A percentile compares a stretch with the other conserved stretches of the same genome.
Evolutionary conservation across 176 grass and related monocot species (phyloP).

Genomic region (Bolboschoenus planiculmis): DNA sequence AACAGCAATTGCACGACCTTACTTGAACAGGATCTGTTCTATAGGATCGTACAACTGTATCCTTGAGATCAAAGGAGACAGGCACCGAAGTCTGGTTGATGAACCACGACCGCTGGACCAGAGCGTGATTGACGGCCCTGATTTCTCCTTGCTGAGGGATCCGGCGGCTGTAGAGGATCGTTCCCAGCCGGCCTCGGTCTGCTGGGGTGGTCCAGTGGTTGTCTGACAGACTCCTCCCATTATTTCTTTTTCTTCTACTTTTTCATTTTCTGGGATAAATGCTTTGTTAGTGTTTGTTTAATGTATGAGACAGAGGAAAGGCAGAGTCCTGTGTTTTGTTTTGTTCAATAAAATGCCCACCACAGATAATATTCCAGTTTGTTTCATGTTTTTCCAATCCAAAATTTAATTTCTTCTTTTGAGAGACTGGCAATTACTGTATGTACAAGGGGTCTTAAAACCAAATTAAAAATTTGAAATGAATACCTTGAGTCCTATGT

Average conservation of each 20-base stretch:
- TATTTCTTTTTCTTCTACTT: background rate
- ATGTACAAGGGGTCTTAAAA: too few relatives aligned
- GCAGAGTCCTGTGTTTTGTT: too few relatives aligned
- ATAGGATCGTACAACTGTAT: constrained; percentile 44
- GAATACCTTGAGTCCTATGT: too few relatives aligned
- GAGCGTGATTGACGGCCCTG: constrained; percentile 41
- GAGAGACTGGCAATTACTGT: too few relatives aligned
- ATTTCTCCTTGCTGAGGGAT: background rate
- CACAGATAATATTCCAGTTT: too few relatives aligned
- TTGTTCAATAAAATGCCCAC: too few relatives aligned
- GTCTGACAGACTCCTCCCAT: constrained; percentile 28
- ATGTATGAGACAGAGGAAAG: too few relatives aligned
- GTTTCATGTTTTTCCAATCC: too few relatives aligned
- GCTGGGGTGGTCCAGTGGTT: constrained; percentile 31
- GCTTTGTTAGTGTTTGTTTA: too few relatives aligned
- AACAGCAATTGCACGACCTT: constrained; percentile 20
- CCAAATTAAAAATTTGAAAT: too few relatives aligned
- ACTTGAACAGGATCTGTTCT: constrained; percentile 56
- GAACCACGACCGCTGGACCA: constrained; percentile 12
- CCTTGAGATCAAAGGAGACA: constrained; percentile 40
- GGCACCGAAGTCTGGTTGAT: constrained; percentile 38
- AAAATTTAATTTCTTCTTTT: too few relatives aligned
- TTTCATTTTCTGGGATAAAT: background rate
- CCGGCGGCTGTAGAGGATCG: constrained; percentile 37
- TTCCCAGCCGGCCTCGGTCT: background rate